phyloP scores from a whole-genome alignment of 106 monocot genomes.

The Triglochin maritima region DNA sequence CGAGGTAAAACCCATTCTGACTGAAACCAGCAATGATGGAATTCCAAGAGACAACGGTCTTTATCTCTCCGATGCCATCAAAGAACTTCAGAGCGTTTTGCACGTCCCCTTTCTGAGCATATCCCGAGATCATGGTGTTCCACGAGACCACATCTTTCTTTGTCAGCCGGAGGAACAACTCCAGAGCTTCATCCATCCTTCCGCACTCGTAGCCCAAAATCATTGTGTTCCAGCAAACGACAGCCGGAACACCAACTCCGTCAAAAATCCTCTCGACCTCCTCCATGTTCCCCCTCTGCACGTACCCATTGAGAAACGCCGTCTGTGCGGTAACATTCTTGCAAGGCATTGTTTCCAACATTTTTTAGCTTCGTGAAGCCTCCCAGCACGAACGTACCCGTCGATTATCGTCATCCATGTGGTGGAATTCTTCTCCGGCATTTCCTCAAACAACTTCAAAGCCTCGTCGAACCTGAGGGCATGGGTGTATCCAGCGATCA shows the following conservation, averaged over 20 bases:
- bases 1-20: no score
- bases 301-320: conserved; percentile 41
- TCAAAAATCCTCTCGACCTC: conserved; percentile 36
- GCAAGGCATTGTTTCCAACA: conserved; percentile 45
- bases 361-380: conserved; percentile 24
- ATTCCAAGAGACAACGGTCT: no score
- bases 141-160: conserved; percentile 2
- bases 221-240: conserved; percentile 60
- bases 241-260: conserved; percentile 18
- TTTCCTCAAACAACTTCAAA: conserved; percentile 21
- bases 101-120: no score
- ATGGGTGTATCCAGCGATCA: conserved; percentile 41
- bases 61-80: neutral
- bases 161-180: conserved; percentile 14
- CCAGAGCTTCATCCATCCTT: conserved; percentile 28
- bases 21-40: no score
- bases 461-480: conserved; percentile 32
- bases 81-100: neutral
- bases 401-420: conserved; percentile 58
- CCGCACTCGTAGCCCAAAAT: conserved; percentile 42
- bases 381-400: conserved; percentile 35
- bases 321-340: conserved; percentile 48
- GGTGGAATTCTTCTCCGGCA: conserved; percentile 38
- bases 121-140: no score
- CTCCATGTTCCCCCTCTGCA: conserved; percentile 26